phyloP scores from a whole-genome alignment of 163 green algal genomes.

The Chlamydomonas reinhardtii region DNA sequence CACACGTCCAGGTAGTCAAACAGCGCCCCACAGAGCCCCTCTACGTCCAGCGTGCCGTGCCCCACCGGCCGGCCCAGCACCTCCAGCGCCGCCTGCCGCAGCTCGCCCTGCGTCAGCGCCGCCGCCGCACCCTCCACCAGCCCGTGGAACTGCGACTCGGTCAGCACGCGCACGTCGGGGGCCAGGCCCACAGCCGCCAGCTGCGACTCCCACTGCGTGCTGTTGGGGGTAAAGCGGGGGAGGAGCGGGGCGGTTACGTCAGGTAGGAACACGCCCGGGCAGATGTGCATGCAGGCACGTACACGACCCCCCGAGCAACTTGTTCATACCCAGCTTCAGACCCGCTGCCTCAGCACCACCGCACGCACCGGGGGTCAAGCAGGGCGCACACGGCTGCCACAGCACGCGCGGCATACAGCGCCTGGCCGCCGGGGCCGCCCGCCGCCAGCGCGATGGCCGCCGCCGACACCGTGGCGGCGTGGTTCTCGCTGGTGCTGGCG shows the following conservation, averaged over 20 bases:
- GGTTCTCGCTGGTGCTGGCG: background rate
- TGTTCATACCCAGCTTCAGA: background rate
- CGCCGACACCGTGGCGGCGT: conserved; percentile 1
- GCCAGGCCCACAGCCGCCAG: background rate
- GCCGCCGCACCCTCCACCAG: conserved; percentile 24
- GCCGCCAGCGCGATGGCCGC: conserved; percentile 7
- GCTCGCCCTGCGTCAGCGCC: conserved; percentile 1
- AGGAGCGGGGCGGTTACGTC: no score
- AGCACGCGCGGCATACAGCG: conserved; percentile 5
- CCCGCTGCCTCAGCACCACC: background rate
- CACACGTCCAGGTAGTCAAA: conserved; percentile 37
- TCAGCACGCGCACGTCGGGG: background rate
- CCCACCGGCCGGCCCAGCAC: conserved; percentile 45
- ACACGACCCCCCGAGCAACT: no score
- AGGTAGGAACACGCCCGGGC: no score
- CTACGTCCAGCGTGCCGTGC: conserved; percentile 39
- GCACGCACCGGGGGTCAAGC: conserved; percentile 27
- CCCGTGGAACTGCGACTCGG: background rate
- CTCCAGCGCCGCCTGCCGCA: conserved; percentile 44
- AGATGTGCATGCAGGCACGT: no score
- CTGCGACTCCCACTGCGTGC: conserved; percentile 29
- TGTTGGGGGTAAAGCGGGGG: background rate
- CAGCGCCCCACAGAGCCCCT: conserved; percentile 37
- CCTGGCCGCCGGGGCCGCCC: background rate
- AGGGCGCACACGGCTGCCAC: conserved; percentile 26